phyloP scores from a whole-genome alignment of 441 rosid genomes.

The Pelargonium myrrhifolium region DNA sequence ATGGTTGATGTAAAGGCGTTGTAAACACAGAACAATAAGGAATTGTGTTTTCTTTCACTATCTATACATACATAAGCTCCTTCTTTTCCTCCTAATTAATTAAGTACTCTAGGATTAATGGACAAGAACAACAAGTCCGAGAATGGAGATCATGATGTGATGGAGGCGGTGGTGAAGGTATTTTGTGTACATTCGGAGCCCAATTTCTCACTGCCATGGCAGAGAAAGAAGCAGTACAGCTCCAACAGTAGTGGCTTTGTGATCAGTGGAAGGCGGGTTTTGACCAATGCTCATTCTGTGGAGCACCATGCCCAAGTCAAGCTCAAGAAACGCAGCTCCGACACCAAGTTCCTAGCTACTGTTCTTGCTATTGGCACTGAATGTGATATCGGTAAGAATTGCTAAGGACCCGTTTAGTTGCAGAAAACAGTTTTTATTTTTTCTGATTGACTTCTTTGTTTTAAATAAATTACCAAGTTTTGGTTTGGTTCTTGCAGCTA shows the following conservation, averaged over 20 bases:
- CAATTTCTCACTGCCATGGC: constrained; percentile 85
- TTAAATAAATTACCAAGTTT: too few species aligned
- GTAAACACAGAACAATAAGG: too few species aligned
- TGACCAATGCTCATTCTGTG: constrained; percentile 85
- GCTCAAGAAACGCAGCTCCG: constrained; percentile 81
- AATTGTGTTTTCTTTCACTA: too few species aligned
- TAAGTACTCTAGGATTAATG: too few species aligned
- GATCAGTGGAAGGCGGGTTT: constrained; percentile 59
- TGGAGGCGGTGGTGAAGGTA: constrained; percentile 90
- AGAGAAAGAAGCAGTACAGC: constrained; percentile 78
- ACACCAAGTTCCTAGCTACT: constrained; percentile 73
- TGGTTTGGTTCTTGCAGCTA: constrained; percentile 36
- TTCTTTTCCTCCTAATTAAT: too few species aligned
- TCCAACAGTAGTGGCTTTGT: constrained; percentile 81
- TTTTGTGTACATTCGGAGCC: constrained; percentile 90
- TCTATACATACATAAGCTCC: too few species aligned
- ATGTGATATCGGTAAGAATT: constrained; percentile 67
- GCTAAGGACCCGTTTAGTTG: too few species aligned
- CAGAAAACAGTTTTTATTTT: too few species aligned
- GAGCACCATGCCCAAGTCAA: constrained; percentile 86
- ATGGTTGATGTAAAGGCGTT: too few species aligned
- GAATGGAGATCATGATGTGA: constrained; percentile 12
- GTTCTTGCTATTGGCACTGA: constrained; percentile 84
- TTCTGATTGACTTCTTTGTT: too few species aligned
- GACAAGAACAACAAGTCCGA: too few species aligned